Conservation (phyloP, 2,329 filamentous ascomycete genomes). For the Coleophoma cylindrospora region DNA sequence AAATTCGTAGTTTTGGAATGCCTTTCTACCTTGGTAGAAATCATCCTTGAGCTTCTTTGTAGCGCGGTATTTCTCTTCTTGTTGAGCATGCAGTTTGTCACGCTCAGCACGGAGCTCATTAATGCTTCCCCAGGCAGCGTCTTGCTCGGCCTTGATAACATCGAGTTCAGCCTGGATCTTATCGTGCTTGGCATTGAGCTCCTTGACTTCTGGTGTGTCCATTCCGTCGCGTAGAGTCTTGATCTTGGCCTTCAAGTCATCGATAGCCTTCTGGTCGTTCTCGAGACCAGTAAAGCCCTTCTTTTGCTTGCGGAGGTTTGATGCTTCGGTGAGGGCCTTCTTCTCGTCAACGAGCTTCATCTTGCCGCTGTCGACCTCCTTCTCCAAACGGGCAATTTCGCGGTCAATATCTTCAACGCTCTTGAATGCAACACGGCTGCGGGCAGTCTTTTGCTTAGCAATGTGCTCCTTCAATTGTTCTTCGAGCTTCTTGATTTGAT, state of each 20-base stretch:
- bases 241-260: slow-evolving; percentile 81
- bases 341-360: slow-evolving; percentile 98
- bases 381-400: slow-evolving; percentile 75
- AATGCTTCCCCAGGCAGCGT: slow-evolving; percentile 83
- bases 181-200: slow-evolving; percentile 80
- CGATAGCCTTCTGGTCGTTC: slow-evolving; percentile 81
- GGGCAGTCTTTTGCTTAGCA: slow-evolving; percentile 80
- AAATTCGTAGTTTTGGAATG: slow-evolving; percentile 77
- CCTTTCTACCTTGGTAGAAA: slow-evolving; percentile 77
- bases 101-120: slow-evolving; percentile 81
- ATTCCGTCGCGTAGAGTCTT: slow-evolving; percentile 83
- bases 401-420: slow-evolving; percentile 80
- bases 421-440: slow-evolving; percentile 79
- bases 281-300: slow-evolving; percentile 89
- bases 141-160: slow-evolving; percentile 84
- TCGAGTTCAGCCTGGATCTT: slow-evolving; percentile 85
- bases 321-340: slow-evolving; percentile 83
- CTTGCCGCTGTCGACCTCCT: slow-evolving; percentile 79
- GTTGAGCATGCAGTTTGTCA: slow-evolving; percentile 74
- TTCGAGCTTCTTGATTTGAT: slow-evolving; percentile 90
- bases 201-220: slow-evolving; percentile 88
- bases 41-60: slow-evolving; percentile 87
- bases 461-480: slow-evolving; percentile 82
- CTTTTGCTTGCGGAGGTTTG: slow-evolving; percentile 77
- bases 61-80: slow-evolving; percentile 78